Base-by-base conservation (phyloP, 768 basidiomycete species). In the Mycena leptocephala region DNA sequence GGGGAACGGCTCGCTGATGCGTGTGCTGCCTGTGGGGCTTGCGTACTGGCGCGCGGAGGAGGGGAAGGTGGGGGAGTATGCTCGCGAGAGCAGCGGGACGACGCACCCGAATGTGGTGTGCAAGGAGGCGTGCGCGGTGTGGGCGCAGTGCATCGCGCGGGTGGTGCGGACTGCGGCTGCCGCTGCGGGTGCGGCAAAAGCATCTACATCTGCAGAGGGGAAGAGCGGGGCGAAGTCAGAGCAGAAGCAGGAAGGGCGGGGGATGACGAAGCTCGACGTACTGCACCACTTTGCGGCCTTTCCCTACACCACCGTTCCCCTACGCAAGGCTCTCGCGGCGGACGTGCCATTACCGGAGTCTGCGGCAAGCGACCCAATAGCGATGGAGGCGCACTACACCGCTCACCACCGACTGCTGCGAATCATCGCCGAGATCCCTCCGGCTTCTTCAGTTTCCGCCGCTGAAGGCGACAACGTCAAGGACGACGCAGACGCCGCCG, bases 1-100 rank as follows among this genome's bases (percentile, higher is more conserved):
- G 26, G 87, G 86, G 14, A 89, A 88, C 76, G 89, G 87, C 14
- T 88, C 87, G 66, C 79, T 90, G 46, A 87, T 89, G 87, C 86
- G 89, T n/a, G 80, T 90, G 43, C 71, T 88, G 7, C 88, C 89
- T 8, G 79, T 90, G 2, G 87, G 85, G 1, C 81, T 90, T 28
- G 84, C 86, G 28, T 89, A 68, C 35, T 74, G 66, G 66, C 35
- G 37, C 33, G 30, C 5, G 7, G 66, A 26, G 18, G 66, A 37
- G 43, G 14, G 5, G 3, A 33, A 10, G n/a, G 66, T 48, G 30
- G 58, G 32, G 16, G 46, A 28, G 28, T 43, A 24, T 8, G 66
- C 66, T 8, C 2, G 24, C 5, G 43, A 66, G 26, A 68, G 73
- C 59, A 74, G 73, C n/a, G 13, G 3, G 41, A 39, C 46, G 56